phyloP scores from a whole-genome alignment of 2,329 filamentous ascomycete genomes.

The Phaeophleospora eucalypticola region DNA sequence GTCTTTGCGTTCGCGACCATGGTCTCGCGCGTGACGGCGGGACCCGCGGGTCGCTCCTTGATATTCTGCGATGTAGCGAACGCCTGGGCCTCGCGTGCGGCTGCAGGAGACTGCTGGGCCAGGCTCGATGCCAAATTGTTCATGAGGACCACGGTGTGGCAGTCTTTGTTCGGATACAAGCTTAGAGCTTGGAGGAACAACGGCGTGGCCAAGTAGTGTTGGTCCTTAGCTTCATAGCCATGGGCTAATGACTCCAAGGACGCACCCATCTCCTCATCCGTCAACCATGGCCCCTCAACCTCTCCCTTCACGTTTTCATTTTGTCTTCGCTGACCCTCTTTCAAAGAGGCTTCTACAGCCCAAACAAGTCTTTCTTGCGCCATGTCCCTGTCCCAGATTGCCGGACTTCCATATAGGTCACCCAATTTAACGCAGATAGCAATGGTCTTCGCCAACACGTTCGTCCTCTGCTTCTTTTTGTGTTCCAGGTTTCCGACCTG shows the following conservation, averaged over 20 bases:
- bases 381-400: conserved; percentile 67
- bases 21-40: conserved; percentile 50
- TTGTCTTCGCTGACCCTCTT: conserved; percentile 66
- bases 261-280: conserved; percentile 66
- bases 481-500: conserved; percentile 41
- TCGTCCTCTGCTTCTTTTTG: conserved; percentile 53
- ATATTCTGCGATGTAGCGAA: conserved; percentile 34
- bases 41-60: conserved; percentile 35
- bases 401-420: conserved; percentile 72
- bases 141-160: conserved; percentile 81
- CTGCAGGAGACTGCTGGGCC: conserved; percentile 56
- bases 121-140: conserved; percentile 75
- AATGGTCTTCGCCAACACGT: conserved; percentile 68
- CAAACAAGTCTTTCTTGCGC: conserved; percentile 74
- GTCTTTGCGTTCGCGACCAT: conserved; percentile 66
- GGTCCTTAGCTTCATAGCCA: conserved; percentile 68
- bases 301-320: conserved; percentile 49
- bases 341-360: conserved; percentile 74
- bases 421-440: conserved; percentile 78
- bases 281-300: conserved; percentile 68
- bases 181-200: conserved; percentile 81
- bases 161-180: conserved; percentile 59
- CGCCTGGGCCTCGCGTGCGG: conserved; percentile 27
- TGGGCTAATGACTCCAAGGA: conserved; percentile 73
- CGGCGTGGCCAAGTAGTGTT: conserved; percentile 77